These are phyloP conservation scores for Microdochium trichocladiopsis DNA, from an alignment of 2,329 filamentous ascomycete species.

Conservation along the genomic window DNA sequence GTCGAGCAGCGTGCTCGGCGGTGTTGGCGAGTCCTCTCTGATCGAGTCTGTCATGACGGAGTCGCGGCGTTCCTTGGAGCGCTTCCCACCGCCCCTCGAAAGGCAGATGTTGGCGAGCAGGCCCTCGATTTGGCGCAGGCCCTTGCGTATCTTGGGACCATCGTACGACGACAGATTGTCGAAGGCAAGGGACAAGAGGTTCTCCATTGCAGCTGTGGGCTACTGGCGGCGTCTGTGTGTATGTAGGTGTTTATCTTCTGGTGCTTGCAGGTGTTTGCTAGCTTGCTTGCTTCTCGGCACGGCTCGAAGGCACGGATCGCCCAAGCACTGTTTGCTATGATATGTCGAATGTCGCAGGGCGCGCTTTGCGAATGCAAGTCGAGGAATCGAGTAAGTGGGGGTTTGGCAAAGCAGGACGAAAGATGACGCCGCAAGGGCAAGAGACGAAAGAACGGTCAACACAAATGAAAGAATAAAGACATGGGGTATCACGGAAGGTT, in stretches of 20 bases:
- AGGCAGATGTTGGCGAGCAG: conserved; percentile 93
- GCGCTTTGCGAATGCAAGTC: neutral
- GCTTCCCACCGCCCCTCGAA: conserved; percentile 37
- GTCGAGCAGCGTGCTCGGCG: conserved; percentile 58
- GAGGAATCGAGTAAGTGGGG: neutral
- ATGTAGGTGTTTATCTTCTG: conserved; percentile 1
- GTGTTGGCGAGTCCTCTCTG: conserved; percentile 25
- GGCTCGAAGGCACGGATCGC: neutral
- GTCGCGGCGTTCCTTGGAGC: conserved; percentile 16
- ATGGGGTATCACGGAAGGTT: conserved; percentile 9
- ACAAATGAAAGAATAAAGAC: conserved; percentile 20
- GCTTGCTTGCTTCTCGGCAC: neutral
- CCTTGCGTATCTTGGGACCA: conserved; percentile 83
- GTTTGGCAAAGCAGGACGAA: neutral
- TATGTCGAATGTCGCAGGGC: neutral
- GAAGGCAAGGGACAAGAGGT: conserved; percentile 85
- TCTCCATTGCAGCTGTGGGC: conserved; percentile 61
- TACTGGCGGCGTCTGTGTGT: conserved; percentile 3
- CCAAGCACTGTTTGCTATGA: neutral
- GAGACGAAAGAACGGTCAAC: conserved; percentile 12
- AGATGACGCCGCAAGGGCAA: neutral
- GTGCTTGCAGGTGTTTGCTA: conserved; percentile 5
- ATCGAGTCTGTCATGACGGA: conserved; percentile 13
- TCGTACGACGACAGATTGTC: conserved; percentile 95
- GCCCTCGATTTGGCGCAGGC: conserved; percentile 87